Conservation (phyloP, 192 early-diverging fungal genomes). For the Entomortierella parvispora region DNA sequence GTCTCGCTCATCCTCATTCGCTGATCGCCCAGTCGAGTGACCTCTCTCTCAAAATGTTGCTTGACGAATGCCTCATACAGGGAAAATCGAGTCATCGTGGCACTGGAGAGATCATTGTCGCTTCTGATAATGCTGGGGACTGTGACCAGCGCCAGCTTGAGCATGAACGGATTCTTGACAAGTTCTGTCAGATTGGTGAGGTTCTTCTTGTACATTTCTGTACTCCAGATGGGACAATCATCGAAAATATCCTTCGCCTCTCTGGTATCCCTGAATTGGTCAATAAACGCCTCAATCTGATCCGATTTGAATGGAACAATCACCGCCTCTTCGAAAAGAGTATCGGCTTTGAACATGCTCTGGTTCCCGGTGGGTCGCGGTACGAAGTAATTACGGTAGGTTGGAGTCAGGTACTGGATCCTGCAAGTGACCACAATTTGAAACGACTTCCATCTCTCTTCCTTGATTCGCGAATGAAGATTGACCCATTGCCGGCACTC, state of each 20-base stretch:
- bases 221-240: neutral
- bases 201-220: neutral
- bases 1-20: too few species aligned
- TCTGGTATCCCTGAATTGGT: neutral
- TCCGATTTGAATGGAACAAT: neutral
- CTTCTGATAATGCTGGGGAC: neutral
- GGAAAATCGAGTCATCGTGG: neutral
- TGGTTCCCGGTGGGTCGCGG: neutral
- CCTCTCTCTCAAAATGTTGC: neutral
- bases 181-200: neutral
- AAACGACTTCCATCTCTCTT: neutral
- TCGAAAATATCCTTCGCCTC: neutral
- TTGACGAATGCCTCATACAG: neutral
- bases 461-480: neutral
- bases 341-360: neutral
- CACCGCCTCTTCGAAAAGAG: neutral
- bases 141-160: neutral
- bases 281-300: neutral
- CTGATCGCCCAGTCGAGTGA: neutral
- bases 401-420: neutral
- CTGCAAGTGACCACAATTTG: neutral
- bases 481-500: neutral
- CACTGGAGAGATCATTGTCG: neutral
- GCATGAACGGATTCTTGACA: neutral
- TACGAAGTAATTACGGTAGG: neutral